phyloP scores from a whole-genome alignment of 208 protist genomes.

The Crithidia expoeki region DNA sequence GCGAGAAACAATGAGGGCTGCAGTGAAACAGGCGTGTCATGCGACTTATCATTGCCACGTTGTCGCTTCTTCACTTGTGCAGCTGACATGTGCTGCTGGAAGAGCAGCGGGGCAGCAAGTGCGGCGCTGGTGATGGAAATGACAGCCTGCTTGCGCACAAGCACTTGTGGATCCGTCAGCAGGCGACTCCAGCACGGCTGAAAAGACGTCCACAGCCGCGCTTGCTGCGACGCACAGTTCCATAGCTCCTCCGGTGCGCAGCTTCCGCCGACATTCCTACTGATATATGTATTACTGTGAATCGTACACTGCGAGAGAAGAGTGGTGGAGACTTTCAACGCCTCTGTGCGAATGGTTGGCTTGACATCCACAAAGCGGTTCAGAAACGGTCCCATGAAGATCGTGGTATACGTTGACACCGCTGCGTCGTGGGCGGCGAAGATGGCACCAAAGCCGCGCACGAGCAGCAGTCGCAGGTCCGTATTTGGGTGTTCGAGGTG shows the following conservation, averaged over 20 bases:
- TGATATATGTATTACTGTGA: too few species aligned
- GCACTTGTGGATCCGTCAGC: slow-evolving; percentile 53
- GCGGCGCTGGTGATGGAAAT: slow-evolving; percentile 42
- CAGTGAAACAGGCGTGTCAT: too few species aligned
- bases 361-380: slow-evolving; percentile 49
- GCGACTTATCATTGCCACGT: too few species aligned
- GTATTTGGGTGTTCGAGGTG: slow-evolving; percentile 47
- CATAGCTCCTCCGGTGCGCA: neutral
- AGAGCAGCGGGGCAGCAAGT: slow-evolving; percentile 30
- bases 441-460: slow-evolving; percentile 55
- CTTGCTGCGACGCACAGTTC: slow-evolving; percentile 15
- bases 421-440: slow-evolving; percentile 46
- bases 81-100: neutral
- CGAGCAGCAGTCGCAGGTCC: slow-evolving; percentile 58
- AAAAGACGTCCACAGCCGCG: slow-evolving; percentile 37
- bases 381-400: slow-evolving; percentile 37
- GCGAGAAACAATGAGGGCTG: slow-evolving; percentile 43
- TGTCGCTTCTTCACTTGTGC: too few species aligned
- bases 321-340: slow-evolving; percentile 30
- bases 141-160: slow-evolving; percentile 61
- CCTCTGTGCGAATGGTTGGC: slow-evolving; percentile 60
- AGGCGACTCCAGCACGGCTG: slow-evolving; percentile 38
- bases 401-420: slow-evolving; percentile 35
- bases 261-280: slow-evolving; percentile 16
- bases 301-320: slow-evolving; percentile 24